Conservation (phyloP, 2,329 filamentous ascomycete genomes). For the Zymoseptoria crescenta region DNA sequence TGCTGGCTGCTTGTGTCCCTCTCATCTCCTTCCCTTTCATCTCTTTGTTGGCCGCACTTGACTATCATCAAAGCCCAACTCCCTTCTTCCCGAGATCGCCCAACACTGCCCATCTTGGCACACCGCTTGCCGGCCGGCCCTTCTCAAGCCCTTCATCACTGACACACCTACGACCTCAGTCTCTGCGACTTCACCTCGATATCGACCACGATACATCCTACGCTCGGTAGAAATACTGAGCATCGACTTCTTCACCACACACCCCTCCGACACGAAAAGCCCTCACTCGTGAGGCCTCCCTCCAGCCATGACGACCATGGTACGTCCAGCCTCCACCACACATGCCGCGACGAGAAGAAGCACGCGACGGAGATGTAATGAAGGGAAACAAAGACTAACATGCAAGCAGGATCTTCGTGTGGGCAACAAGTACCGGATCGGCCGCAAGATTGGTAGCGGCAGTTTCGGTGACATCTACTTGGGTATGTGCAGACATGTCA, state of each 20-base stretch:
- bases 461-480: conserved; percentile 98
- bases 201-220: conserved; percentile 1
- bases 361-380: background rate
- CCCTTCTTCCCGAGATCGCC: background rate
- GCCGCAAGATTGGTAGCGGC: conserved; percentile 96
- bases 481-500: conserved; percentile 40
- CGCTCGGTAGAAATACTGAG: conserved; percentile 24
- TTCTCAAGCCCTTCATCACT: background rate
- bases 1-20: background rate
- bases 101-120: conserved; percentile 2
- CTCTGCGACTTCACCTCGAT: background rate
- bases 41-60: background rate
- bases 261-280: conserved; percentile 13
- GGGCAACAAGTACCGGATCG: conserved; percentile 99
- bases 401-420: conserved; percentile 80
- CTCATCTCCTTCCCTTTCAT: background rate
- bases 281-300: conserved; percentile 21
- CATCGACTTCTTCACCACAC: conserved; percentile 8
- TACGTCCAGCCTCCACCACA: conserved; percentile 37
- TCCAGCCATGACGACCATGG: conserved; percentile 55
- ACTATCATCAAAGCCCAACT: background rate
- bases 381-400: conserved; percentile 28
- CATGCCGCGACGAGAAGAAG: conserved; percentile 26
- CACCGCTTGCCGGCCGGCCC: conserved; percentile 1
- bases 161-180: conserved; percentile 1